Conservation (phyloP, 2,329 filamentous ascomycete genomes). For the Colletotrichum eremochloae region DNA sequence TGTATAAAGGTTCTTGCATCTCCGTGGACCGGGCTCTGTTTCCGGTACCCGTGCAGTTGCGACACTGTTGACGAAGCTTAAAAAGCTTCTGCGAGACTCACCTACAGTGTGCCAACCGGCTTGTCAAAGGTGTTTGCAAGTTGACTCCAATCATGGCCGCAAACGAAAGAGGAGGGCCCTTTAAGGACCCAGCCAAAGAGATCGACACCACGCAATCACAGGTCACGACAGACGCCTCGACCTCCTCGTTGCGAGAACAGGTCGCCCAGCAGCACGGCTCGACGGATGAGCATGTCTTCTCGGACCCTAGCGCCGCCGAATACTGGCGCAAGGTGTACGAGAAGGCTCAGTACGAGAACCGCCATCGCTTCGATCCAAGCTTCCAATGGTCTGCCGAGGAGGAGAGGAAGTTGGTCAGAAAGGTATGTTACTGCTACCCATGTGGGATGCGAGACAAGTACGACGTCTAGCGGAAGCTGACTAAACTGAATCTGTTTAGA, state of each 20-base stretch:
- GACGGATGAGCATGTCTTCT: conserved; percentile 59
- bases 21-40: conserved; percentile 26
- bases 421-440: conserved; percentile 48
- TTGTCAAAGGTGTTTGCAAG: conserved; percentile 14
- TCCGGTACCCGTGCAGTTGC: conserved; percentile 6
- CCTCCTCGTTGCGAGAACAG: conserved; percentile 31
- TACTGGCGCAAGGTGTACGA: conserved; percentile 68
- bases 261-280: conserved; percentile 48
- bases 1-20: conserved; percentile 39
- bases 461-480: conserved; percentile 15
- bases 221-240: conserved; percentile 24
- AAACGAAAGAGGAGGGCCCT: conserved; percentile 9
- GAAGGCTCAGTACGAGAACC: conserved; percentile 69
- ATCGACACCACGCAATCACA: conserved; percentile 23
- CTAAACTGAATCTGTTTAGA: conserved; percentile 46
- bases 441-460: too few species aligned
- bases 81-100: conserved; percentile 6
- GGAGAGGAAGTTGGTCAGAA: conserved; percentile 60
- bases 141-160: conserved; percentile 27
- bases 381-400: conserved; percentile 60
- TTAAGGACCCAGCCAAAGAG: conserved; percentile 34
- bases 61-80: conserved; percentile 15
- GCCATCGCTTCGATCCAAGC: conserved; percentile 70
- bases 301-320: conserved; percentile 64
- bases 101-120: neutral